phyloP scores from a whole-genome alignment of 139 green algal genomes.

The Chlorella sp. region DNA sequence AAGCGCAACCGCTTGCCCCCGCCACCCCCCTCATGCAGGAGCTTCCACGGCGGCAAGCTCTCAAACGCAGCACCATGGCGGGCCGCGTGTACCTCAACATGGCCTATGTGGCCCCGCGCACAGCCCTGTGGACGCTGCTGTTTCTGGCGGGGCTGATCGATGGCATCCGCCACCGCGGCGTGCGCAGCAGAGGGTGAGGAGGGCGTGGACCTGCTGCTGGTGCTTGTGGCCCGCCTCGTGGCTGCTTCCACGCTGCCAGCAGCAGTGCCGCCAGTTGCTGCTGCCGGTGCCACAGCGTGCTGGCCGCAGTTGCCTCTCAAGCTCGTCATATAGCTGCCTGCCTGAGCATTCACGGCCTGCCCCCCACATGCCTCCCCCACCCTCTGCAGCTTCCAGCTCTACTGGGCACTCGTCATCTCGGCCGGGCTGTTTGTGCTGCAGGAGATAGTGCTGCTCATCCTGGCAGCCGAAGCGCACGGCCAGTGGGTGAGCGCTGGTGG shows the following conservation, averaged over 20 bases:
- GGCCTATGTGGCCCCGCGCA: slow-evolving; percentile 45
- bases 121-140: slow-evolving; percentile 44
- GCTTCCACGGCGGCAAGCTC: too few species aligned
- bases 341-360: too few species aligned
- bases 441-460: slow-evolving; percentile 16
- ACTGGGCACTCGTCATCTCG: slow-evolving; percentile 41
- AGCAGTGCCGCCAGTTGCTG: too few species aligned
- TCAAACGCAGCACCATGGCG: background rate
- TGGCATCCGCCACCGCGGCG: slow-evolving; percentile 42
- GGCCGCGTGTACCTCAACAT: slow-evolving; percentile 25
- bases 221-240: background rate
- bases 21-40: too few species aligned
- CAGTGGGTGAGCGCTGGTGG: background rate
- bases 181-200: slow-evolving; percentile 34
- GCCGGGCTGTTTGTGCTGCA: slow-evolving; percentile 36
- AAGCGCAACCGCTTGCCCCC: background rate
- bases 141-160: slow-evolving; percentile 40
- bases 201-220: too few species aligned
- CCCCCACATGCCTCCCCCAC: background rate
- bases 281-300: too few species aligned
- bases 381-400: slow-evolving; percentile 49
- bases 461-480: slow-evolving; percentile 2
- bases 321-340: background rate
- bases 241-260: too few species aligned
- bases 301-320: background rate